Percentiles rank a stretch among this genome's conserved stretches.
phyloP scores from a whole-genome alignment of 352 stramenopile genomes.

The Hyaloperonospora arabidopsidis region DNA sequence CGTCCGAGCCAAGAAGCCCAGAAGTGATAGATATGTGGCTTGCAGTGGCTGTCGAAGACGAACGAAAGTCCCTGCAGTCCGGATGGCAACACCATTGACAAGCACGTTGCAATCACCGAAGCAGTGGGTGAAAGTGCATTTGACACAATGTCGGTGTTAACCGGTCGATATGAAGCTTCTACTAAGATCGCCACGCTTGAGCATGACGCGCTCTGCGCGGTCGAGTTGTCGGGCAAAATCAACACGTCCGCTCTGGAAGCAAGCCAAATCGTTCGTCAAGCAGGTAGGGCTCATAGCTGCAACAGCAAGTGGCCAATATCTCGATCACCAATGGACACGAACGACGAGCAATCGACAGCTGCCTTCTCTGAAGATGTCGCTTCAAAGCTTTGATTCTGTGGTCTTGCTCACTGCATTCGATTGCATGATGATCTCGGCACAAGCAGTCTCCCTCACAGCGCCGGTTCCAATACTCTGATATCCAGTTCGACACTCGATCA shows the following conservation, averaged over 20 bases:
- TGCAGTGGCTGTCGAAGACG: constrained; percentile 36
- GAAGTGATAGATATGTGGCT: constrained; percentile 18
- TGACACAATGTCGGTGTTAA: too few relatives aligned
- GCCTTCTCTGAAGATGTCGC: constrained; percentile 3
- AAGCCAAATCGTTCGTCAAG: constrained; percentile 23
- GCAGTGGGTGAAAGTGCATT: constrained; percentile 12
- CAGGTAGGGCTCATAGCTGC: constrained; percentile 18
- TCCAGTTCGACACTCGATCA: constrained; percentile 19
- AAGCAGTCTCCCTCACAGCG: constrained; percentile 31
- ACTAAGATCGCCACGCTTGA: constrained; percentile 17
- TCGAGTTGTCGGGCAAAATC: constrained; percentile 32
- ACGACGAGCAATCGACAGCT: constrained; percentile 16
- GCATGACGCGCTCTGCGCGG: constrained; percentile 21
- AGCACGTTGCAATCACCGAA: constrained; percentile 26
- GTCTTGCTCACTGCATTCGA: constrained; percentile 21
- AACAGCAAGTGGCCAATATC: constrained; percentile 23
- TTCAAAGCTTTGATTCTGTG: neutral
- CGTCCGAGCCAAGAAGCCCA: constrained; percentile 39
- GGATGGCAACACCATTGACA: constrained; percentile 19
- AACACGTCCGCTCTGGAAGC: constrained; percentile 23
- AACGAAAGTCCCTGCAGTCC: constrained; percentile 38
- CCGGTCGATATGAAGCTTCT: constrained; percentile 7
- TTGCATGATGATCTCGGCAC: constrained; percentile 18
- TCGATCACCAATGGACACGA: constrained; percentile 25
- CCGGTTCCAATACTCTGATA: constrained; percentile 31